Evolutionary conservation across 1,284 basidiomycete species (phyloP), one percentile per base, ranked within the genome.

Genomic region (Vanrija sp.): DNA sequence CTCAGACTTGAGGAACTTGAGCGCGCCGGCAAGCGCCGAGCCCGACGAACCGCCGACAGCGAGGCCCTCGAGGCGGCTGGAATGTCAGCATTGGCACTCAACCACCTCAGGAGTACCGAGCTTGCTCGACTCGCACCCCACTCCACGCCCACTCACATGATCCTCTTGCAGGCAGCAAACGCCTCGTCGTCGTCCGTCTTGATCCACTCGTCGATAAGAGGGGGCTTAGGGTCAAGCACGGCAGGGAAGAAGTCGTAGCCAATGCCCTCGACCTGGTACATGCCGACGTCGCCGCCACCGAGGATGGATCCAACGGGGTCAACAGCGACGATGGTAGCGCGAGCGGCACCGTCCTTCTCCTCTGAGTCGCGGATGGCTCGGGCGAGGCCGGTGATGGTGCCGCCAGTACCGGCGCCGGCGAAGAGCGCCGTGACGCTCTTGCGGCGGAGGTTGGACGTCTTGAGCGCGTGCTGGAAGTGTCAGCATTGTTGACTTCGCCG

Each of bases 301-400:
- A 98, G 84, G 57, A 94, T 84, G 62, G 91, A 95, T 18, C 95
- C 95, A 65, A 93, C 88, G 28, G 95, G 95, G 78, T 98, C 95
- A 26, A 93, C 82, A 5, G 85, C 94, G n/a, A 98, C 83, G 16
- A 96, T 82, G 34, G 67, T 66, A 23, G 74, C 58, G 45, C 67
- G 49, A 19, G 43, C 48, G 10, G 38, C 47, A 15, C 45, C 44
- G n/a, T 45, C 49, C 23, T 52, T 28, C 64, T 69, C 66, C 64
- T 69, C 66, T 15, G 66, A 63, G 51, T 86, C 87, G 78, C 90
- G 89, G 67, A 97, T 80, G 1, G 88, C 90, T 34, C 86, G 82
- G 6, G 91, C 88, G 26, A 94, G 76, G 5, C 95, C 95, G 18
- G 89, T 90, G 60, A 98, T 80, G 0, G 95, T 97, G 9, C 95